These are phyloP conservation scores for Quercus variabilis DNA, from an alignment of 306 rosid genomes.

Conservation along the genomic window DNA sequence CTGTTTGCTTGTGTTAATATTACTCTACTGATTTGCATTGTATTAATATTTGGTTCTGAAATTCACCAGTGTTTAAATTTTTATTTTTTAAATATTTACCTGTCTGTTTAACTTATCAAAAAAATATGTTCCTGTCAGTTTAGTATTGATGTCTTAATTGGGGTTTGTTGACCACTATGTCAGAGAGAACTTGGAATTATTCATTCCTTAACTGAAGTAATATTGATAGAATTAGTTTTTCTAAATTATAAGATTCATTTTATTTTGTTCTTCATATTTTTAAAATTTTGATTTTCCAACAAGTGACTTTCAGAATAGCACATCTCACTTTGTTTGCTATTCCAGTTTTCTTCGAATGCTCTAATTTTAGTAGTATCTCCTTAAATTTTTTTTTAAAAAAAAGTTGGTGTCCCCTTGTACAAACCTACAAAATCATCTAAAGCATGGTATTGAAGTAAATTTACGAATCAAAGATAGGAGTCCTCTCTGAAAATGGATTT, in stretches of 20 bases:
- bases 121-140: neutral
- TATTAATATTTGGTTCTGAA: constrained; percentile 13
- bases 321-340: constrained; percentile 5
- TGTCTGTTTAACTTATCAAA: neutral
- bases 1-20: constrained; percentile 7
- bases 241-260: neutral
- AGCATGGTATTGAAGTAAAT: neutral
- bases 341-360: constrained; percentile 9
- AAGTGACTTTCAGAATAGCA: constrained; percentile 6
- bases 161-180: neutral
- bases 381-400: neutral
- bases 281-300: neutral
- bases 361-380: neutral
- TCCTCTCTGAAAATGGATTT: neutral
- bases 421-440: neutral
- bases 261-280: neutral
- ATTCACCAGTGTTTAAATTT: neutral
- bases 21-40: neutral
- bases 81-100: neutral
- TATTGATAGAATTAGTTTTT: neutral
- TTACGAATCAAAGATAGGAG: neutral
- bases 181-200: neutral
- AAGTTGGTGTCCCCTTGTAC: neutral
- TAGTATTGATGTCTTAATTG: neutral
- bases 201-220: constrained; percentile 2